Evolutionary conservation across 1,139 yeast species (phyloP).

Genomic region (Geotrichum cucujoidarum): DNA sequence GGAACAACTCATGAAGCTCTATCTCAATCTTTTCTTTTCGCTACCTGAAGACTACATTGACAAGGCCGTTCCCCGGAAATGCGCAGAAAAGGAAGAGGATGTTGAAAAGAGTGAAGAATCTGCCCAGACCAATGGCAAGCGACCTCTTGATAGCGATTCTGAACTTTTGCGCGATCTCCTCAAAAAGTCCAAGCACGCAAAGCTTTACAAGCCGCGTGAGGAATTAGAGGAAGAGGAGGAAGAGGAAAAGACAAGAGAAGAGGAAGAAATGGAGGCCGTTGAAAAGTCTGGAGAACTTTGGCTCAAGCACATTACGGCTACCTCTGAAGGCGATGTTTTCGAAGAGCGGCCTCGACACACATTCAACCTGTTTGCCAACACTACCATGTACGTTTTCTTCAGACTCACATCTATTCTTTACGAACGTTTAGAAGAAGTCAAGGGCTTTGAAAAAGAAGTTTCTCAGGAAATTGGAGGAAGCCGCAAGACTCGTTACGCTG

Average conservation of each 20-base stretch:
- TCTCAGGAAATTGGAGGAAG: slow-evolving; percentile 58
- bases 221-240: slow-evolving; percentile 31
- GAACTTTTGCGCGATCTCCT: slow-evolving; percentile 64
- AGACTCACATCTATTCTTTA: slow-evolving; percentile 80
- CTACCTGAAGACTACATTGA: slow-evolving; percentile 33
- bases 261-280: slow-evolving; percentile 32
- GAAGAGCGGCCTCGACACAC: slow-evolving; percentile 31
- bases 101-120: slow-evolving; percentile 22
- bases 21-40: slow-evolving; percentile 65
- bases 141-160: slow-evolving; percentile 32
- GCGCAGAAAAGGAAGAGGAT: slow-evolving; percentile 3
- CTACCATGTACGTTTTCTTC: slow-evolving; percentile 87
- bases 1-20: slow-evolving; percentile 64
- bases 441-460: slow-evolving; percentile 59
- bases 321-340: slow-evolving; percentile 14
- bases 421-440: slow-evolving; percentile 73
- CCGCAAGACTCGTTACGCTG: slow-evolving; percentile 74
- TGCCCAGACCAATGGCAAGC: slow-evolving; percentile 35
- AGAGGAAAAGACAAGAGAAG: slow-evolving; percentile 2
- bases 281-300: slow-evolving; percentile 64
- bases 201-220: slow-evolving; percentile 18
- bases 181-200: slow-evolving; percentile 48
- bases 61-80: slow-evolving; percentile 22
- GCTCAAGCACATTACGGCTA: slow-evolving; percentile 40
- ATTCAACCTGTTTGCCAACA: slow-evolving; percentile 81